phyloP scores from a whole-genome alignment of 352 stramenopile species.

The Pythium scleroteichum region DNA sequence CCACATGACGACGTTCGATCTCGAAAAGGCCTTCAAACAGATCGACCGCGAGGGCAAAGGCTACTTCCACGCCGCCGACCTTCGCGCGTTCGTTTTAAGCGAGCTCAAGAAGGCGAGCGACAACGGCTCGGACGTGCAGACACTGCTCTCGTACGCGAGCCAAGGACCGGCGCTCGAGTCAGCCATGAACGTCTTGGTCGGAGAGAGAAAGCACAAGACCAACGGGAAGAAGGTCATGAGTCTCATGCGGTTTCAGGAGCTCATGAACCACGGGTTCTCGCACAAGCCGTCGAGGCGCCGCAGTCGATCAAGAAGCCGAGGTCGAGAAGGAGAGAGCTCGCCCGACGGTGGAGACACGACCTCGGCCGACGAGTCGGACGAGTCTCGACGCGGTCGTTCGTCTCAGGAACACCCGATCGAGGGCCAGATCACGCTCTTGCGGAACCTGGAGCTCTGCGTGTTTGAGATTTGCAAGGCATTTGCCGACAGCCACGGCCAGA shows the following conservation, averaged over 20 bases:
- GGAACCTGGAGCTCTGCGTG: conserved; percentile 13
- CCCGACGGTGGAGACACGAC: conserved; percentile 4
- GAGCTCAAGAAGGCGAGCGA: conserved; percentile 3
- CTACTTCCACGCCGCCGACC: conserved; percentile 41
- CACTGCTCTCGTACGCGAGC: conserved; percentile 5
- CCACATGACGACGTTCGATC: conserved; percentile 29
- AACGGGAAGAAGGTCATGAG: conserved; percentile 12
- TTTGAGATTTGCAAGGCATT: conserved; percentile 17
- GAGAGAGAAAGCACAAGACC: neutral
- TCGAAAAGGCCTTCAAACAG: conserved; percentile 36
- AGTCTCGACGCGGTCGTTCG: neutral
- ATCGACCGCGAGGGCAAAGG: conserved; percentile 47
- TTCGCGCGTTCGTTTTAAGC: conserved; percentile 22
- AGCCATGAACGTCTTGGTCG: conserved; percentile 10
- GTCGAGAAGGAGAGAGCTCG: neutral
- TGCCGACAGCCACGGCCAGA: conserved; percentile 13
- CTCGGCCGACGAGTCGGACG: conserved; percentile 2
- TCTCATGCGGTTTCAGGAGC: conserved; percentile 28
- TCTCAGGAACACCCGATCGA: neutral
- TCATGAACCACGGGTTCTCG: conserved; percentile 14
- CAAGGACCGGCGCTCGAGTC: conserved; percentile 16
- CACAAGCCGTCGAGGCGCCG: neutral
- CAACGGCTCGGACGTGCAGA: conserved; percentile 3
- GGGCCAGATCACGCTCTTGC: conserved; percentile 13
- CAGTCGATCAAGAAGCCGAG: neutral